Evolutionary conservation across 2,329 filamentous ascomycete genomes (phyloP).

Genomic region (Bertia moriformis): DNA sequence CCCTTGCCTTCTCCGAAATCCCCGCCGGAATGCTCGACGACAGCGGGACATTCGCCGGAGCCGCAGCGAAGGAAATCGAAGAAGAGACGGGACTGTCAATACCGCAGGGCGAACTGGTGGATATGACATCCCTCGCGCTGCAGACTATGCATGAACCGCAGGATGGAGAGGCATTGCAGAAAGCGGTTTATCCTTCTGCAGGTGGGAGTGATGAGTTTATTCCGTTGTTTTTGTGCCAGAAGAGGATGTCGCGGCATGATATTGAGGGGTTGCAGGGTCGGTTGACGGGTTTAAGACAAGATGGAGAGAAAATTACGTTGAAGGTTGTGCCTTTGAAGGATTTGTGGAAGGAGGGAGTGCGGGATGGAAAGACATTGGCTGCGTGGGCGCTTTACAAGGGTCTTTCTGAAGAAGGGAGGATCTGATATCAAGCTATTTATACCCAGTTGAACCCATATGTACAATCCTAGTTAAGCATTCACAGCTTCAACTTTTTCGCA

Average conservation of each 20-base stretch:
- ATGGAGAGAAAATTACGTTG: slow-evolving; percentile 43
- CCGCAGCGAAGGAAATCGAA: slow-evolving; percentile 37
- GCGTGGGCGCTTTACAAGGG: slow-evolving; percentile 39
- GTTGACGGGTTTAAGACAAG: slow-evolving; percentile 34
- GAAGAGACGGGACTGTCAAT: slow-evolving; percentile 41
- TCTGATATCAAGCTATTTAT: too few species aligned
- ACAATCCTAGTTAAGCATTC: too few species aligned
- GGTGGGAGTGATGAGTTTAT: slow-evolving; percentile 46
- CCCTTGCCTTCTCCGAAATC: slow-evolving; percentile 36
- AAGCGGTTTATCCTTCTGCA: slow-evolving; percentile 34
- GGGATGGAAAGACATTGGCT: slow-evolving; percentile 39
- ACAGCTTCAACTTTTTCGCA: slow-evolving; percentile 27
- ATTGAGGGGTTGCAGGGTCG: slow-evolving; percentile 33
- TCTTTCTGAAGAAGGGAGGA: slow-evolving; percentile 13
- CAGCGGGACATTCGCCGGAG: slow-evolving; percentile 32
- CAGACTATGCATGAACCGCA: slow-evolving; percentile 5
- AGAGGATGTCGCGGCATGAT: slow-evolving; percentile 27
- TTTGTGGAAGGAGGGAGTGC: slow-evolving; percentile 34
- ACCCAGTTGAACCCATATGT: too few species aligned
- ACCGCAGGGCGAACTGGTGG: slow-evolving; percentile 28
- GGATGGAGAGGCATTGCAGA: slow-evolving; percentile 22
- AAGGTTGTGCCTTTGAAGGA: slow-evolving; percentile 33
- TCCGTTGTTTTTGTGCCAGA: slow-evolving; percentile 37
- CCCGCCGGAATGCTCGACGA: slow-evolving; percentile 48
- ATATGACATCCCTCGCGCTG: slow-evolving; percentile 35